These are phyloP conservation scores for Penicillium canariense DNA, from an alignment of 495 filamentous ascomycete species.

Conservation along the genomic window DNA sequence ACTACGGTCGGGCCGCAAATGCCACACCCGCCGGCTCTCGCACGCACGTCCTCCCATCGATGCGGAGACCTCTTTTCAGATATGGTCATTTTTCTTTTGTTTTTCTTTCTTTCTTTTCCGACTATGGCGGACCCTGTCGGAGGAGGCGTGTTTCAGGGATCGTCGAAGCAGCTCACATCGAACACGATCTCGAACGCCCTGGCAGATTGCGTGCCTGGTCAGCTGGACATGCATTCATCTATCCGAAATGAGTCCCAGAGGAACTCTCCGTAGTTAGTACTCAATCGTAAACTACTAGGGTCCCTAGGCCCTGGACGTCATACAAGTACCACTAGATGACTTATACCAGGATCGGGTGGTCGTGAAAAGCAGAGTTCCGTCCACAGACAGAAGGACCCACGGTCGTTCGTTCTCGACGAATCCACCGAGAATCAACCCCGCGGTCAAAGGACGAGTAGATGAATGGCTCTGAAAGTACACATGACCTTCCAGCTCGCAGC, in stretches of 20 bases:
- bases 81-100: not conserved
- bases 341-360: no score
- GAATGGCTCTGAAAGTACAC: slow-evolving; percentile 1
- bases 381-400: not conserved
- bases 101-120: no score
- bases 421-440: not conserved
- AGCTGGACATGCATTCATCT: slow-evolving; percentile 5
- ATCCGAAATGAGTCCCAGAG: no score
- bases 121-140: no score
- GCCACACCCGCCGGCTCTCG: not conserved
- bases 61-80: not conserved
- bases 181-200: slow-evolving; percentile 16
- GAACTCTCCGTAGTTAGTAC: no score
- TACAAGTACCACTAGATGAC: no score
- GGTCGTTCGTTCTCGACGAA: not conserved
- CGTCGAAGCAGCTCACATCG: slow-evolving; percentile 3
- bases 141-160: slow-evolving; percentile 4
- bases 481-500: slow-evolving; percentile 7
- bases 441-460: not conserved
- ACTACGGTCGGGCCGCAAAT: not conserved
- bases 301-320: no score
- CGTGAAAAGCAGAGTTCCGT: not conserved
- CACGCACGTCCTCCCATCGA: not conserved
- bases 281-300: no score
- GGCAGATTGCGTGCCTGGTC: slow-evolving; percentile 8